Base-by-base conservation (phyloP, 129 eudicot genomes). In the Logfia minima region DNA sequence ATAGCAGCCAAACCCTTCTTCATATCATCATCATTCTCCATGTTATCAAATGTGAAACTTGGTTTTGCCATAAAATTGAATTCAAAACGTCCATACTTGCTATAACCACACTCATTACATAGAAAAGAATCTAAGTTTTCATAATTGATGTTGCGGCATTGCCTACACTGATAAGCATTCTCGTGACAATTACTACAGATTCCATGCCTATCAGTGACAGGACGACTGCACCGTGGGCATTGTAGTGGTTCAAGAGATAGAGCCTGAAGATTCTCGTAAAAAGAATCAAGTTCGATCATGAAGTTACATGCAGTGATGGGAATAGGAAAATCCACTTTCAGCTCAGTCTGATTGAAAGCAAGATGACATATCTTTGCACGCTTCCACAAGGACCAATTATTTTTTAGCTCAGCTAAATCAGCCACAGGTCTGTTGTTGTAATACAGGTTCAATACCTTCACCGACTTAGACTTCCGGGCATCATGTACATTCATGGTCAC, bases 21-120 rank as follows among this genome's bases (percentile, higher is more conserved):
- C 99, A 95, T 95, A 84, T 95, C 99, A 53, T 95, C 97, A 76
- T 95, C 99, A 82, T 95, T 95, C 84, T 95, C 99, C 99, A 95
- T 95, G 89, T 76, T 86, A 80, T 95, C 99, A 82, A 95, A 95
- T 29, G 96, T 91, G 77, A 91, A 95, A 84, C 99, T 95, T 37
- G 96, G 96, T 74, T 92, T 95, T 21, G 97, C 99, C 97, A 89
- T 95, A 82, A 95, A 95, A 80, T 95, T 92, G 52, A 95, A 95
- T 80, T 95, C 99, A 75, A 95, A 95, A 56, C 99, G 99, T 39
- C 99, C 99, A 84, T 91, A 95, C 72, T 95, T 95, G 85, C 99
- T 91, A 70, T 92, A 95, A 41, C 99, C 99, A 61, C 99, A 95
- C 81, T 95, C 99, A 68, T 95, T 95, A 79, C 99, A 95, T 79